phyloP scores from a whole-genome alignment of 75 land plant genomes.

The Pinus taeda region DNA sequence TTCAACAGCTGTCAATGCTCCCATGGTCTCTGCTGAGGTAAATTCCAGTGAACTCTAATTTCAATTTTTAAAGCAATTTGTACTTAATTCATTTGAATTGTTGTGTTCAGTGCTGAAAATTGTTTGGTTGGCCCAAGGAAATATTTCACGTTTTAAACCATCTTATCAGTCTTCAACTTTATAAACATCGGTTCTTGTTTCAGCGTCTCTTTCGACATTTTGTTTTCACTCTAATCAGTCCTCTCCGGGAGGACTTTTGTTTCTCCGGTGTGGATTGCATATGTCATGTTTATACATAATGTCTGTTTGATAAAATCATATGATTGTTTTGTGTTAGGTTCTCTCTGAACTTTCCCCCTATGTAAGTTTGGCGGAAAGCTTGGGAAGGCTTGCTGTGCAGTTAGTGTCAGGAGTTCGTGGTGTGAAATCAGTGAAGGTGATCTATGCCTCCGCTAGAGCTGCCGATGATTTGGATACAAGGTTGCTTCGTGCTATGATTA shows the following conservation, averaged over 20 bases:
- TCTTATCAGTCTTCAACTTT: background rate
- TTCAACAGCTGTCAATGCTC: conserved; percentile 83
- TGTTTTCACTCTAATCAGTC: background rate
- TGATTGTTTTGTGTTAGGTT: conserved; percentile 33
- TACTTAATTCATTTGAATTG: background rate
- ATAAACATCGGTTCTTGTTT: background rate
- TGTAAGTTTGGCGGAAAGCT: conserved; percentile 74
- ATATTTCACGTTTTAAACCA: background rate
- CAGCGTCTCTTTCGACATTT: background rate
- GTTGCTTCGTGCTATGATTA: conserved; percentile 85
- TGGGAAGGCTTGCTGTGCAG: conserved; percentile 84
- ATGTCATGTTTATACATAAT: background rate
- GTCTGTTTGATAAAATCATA: background rate
- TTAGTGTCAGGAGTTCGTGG: conserved; percentile 83
- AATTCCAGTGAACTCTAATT: background rate
- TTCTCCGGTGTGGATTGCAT: background rate
- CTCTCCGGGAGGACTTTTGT: background rate
- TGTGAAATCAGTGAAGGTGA: conserved; percentile 66
- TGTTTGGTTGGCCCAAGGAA: background rate
- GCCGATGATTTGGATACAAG: conserved; percentile 83
- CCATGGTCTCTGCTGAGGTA: conserved; percentile 82
- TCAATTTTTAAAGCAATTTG: background rate
- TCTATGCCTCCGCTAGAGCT: conserved; percentile 64
- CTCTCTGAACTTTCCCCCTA: conserved; percentile 68
- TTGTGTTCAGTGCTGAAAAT: background rate